A percentile compares a stretch with the other conserved stretches of the same genome.
These are phyloP conservation scores for Lichtheimia corymbifera DNA, from an alignment of 371 early-diverging fungal genomes.

Conservation along the genomic window DNA sequence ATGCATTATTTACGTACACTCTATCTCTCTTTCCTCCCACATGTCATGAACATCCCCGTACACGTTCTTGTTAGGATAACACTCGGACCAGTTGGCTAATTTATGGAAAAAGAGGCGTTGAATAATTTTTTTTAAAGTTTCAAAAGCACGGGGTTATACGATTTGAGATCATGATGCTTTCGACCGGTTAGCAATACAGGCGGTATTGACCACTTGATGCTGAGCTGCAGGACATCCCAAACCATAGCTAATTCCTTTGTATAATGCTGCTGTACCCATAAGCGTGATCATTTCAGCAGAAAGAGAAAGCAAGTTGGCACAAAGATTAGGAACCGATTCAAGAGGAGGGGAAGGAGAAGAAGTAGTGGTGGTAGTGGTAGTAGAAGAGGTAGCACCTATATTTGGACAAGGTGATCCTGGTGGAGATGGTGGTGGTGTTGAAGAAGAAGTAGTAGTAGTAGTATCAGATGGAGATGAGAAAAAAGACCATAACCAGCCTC, in stretches of 20 bases:
- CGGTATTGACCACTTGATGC: neutral
- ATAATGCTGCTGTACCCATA: conserved; percentile 9
- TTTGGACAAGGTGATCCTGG: neutral
- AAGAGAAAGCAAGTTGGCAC: conserved; percentile 6
- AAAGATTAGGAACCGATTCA: neutral
- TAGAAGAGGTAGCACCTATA: too few species aligned
- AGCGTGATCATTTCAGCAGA: conserved; percentile 8
- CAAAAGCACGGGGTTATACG: neutral
- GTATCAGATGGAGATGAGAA: neutral
- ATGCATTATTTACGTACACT: too few species aligned
- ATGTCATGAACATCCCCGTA: neutral
- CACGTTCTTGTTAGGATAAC: neutral
- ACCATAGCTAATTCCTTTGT: conserved; percentile 10
- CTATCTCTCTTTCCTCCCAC: neutral
- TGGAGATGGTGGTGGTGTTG: neutral
- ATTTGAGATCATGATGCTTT: neutral
- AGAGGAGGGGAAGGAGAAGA: too few species aligned
- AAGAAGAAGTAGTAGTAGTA: too few species aligned
- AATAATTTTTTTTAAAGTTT: neutral
- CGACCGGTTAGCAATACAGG: neutral
- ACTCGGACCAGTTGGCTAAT: neutral
- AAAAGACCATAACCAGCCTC: conserved; percentile 5
- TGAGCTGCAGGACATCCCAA: conserved; percentile 11
- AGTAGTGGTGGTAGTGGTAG: too few species aligned
- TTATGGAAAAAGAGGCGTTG: neutral